Evolutionary conservation across 345 rosid genomes (phyloP).

Genomic region (Eucalyptus pauciflora): DNA sequence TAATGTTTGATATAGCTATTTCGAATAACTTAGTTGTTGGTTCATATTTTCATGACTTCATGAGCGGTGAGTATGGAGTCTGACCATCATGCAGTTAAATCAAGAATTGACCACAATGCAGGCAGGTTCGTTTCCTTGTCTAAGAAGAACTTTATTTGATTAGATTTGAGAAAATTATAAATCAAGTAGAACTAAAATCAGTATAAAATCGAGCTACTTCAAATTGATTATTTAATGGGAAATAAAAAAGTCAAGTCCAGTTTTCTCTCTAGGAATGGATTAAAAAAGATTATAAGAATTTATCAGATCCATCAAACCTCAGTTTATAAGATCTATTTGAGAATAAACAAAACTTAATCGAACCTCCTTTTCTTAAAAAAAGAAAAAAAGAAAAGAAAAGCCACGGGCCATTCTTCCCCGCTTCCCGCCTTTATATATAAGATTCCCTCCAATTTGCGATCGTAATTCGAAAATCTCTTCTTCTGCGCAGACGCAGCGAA

Average conservation of each 20-base stretch:
- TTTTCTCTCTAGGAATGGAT: neutral
- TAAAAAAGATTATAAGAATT: too few species aligned
- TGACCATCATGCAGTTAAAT: accelerated
- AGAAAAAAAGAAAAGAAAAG: too few species aligned
- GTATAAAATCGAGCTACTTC: accelerated
- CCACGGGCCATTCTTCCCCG: neutral
- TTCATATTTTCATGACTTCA: neutral
- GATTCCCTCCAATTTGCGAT: neutral
- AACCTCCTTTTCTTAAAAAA: neutral
- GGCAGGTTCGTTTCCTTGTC: accelerated
- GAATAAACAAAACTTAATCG: neutral
- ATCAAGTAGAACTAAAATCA: accelerated
- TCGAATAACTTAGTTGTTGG: accelerated
- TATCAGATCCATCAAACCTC: accelerated
- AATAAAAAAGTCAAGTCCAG: too few species aligned
- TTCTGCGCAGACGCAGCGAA: neutral
- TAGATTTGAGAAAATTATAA: accelerated
- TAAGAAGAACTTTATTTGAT: too few species aligned
- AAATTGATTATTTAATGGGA: too few species aligned
- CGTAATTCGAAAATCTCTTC: neutral
- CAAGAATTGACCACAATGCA: neutral
- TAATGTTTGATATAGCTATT: too few species aligned
- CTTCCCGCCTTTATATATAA: neutral
- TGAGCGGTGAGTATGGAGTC: accelerated
- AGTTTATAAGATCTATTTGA: neutral